Conservation (phyloP, 1,284 basidiomycete species). For the Ustilago vetiveriae region DNA sequence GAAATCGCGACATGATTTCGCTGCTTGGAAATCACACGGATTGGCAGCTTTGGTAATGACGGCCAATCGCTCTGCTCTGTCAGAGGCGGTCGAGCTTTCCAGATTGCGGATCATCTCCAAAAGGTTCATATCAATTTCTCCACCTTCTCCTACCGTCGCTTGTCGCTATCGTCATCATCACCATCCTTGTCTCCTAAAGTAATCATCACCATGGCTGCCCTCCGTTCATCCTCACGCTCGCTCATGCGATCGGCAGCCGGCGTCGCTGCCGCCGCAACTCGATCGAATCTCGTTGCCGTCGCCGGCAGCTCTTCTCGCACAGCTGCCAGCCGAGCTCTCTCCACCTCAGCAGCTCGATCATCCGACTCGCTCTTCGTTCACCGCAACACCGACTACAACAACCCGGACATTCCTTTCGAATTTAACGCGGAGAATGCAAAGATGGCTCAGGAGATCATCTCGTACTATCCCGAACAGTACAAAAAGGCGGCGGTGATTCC, state of each 20-base stretch:
- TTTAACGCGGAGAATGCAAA: conserved; percentile 84
- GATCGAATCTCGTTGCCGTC: conserved; percentile 24
- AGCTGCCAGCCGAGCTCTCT: conserved; percentile 37
- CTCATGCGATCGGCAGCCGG: conserved; percentile 29
- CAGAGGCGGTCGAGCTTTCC: too few species aligned
- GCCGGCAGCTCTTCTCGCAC: conserved; percentile 29
- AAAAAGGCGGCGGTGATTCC: conserved; percentile 95
- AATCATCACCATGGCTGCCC: conserved; percentile 35
- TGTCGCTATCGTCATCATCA: conserved; percentile 1
- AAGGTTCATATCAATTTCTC: background rate
- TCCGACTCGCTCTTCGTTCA: conserved; percentile 71
- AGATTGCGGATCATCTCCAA: too few species aligned
- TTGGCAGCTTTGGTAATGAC: conserved; percentile 13
- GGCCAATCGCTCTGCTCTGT: too few species aligned
- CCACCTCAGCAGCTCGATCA: conserved; percentile 40
- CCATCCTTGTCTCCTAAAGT: background rate
- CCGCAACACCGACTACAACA: conserved; percentile 88
- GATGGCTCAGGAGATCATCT: conserved; percentile 86
- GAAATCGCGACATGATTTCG: background rate
- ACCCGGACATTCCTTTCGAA: conserved; percentile 80
- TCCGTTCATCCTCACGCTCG: conserved; percentile 45
- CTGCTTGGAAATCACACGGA: background rate
- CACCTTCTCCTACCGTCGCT: background rate
- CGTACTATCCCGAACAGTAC: conserved; percentile 94
- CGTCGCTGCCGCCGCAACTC: conserved; percentile 26